Base-by-base conservation (phyloP, 169 alveolate species). In the Plasmodium gaboni region DNA sequence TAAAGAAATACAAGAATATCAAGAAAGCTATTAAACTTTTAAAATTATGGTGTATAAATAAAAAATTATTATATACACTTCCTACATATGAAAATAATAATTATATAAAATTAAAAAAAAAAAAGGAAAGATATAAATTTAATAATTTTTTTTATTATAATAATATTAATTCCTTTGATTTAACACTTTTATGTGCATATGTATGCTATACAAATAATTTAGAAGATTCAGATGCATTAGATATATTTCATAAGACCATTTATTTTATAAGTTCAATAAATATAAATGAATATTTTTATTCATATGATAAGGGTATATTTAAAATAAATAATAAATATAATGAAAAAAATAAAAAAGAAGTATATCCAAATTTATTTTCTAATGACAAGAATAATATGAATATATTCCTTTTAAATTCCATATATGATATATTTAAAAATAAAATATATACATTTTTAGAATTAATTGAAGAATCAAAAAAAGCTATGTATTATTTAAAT, bases 41-140 rank as follows among this genome's bases (percentile, higher is more conserved):
- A 7, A 76, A 76, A 42, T 15, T 63, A 2, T 76, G 88, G 88
- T 76, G 88, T 42, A n/a, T 13, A 9, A 76, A 76, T 19, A 76
- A 67, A 38, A 76, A 68, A 2, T 7, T 76, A 19, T 63, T 76
- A 4, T 38, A 24, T 32, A 59, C 73, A 2, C 48, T 63, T 48
- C 65, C 76, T 38, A 44, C 64, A 13, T 19, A 68, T 38, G 69
- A 73, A 26, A 63, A 73, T 8, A 24, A 19, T 17, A 60, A 7
- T 15, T 22, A 50, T 1, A 10, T 10, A 4, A 61, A 17, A 76
- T 61, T 38, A 1, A 76, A 76, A 9, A 26, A 76, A 9, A 26
- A 53, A 12, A 38, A 38, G 9, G 68, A 76, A 24, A 17, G 17
- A 12, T 76, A 26, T 44, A 63, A 24, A 63, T 48, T 76, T 46